Evolutionary conservation across 805 yeast genomes (phyloP).

Genomic region (Tetrapisispora arboricola): DNA sequence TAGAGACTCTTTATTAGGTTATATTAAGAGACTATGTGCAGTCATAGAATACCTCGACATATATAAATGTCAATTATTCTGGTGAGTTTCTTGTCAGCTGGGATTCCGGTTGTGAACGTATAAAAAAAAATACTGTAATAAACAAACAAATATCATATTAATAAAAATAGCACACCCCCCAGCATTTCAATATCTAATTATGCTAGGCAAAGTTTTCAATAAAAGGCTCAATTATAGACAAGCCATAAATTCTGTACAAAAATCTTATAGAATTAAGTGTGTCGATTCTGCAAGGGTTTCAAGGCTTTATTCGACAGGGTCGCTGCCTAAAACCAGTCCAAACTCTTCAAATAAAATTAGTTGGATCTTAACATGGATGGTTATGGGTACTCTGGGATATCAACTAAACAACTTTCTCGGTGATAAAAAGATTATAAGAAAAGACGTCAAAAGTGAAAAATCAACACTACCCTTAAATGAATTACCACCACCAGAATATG

Average conservation of each 20-base stretch:
- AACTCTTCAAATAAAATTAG: neutral
- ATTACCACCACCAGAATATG: constrained; percentile 18
- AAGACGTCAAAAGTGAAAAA: neutral
- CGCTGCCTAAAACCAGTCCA: neutral
- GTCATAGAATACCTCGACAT: too few relatives aligned
- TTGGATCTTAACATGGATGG: neutral
- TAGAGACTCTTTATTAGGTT: too few relatives aligned
- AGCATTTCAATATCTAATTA: too few relatives aligned
- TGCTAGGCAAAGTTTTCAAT: neutral
- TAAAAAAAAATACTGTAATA: too few relatives aligned
- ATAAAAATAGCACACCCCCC: too few relatives aligned
- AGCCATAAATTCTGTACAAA: too few relatives aligned
- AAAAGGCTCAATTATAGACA: too few relatives aligned
- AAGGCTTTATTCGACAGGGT: neutral
- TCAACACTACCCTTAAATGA: constrained; percentile 16
- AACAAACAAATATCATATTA: neutral
- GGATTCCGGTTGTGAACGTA: too few relatives aligned
- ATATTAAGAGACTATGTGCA: too few relatives aligned
- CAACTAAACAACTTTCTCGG: neutral
- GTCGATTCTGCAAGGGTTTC: neutral
- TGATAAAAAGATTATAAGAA: neutral
- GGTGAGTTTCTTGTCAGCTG: too few relatives aligned
- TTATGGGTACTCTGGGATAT: neutral
- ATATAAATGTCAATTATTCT: too few relatives aligned
- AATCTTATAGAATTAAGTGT: neutral